A percentile compares a stretch with the other conserved stretches of the same genome.
phyloP scores from a whole-genome alignment of 345 rosid species.

The Ceriops tagal region DNA sequence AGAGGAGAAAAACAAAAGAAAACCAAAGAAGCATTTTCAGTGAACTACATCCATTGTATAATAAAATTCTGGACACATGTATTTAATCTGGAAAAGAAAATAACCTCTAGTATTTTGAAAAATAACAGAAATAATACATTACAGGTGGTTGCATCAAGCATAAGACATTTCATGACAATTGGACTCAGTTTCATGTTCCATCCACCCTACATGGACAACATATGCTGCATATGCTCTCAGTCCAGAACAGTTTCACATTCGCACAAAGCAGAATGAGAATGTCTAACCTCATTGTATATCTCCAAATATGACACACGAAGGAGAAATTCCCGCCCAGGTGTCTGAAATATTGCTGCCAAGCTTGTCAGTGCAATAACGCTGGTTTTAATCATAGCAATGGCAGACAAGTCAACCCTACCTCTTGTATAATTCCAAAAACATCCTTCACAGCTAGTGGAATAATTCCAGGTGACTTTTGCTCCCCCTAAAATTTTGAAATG shows the following conservation, averaged over 20 bases:
- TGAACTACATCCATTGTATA: not conserved
- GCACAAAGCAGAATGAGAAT: not conserved
- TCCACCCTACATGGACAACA: too few species aligned
- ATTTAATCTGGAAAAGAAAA: not conserved
- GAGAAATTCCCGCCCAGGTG: slow-evolving; percentile 86
- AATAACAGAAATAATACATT: too few species aligned
- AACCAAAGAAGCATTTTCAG: not conserved
- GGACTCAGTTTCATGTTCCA: too few species aligned
- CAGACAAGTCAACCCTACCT: slow-evolving; percentile 41
- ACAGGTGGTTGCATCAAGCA: not conserved
- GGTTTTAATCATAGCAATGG: not conserved
- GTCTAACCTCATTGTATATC: slow-evolving; percentile 87
- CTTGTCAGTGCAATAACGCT: slow-evolving; percentile 10
- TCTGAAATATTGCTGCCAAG: slow-evolving; percentile 44
- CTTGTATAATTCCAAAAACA: slow-evolving; percentile 92
- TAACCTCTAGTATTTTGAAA: not conserved
- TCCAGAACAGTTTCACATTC: not conserved
- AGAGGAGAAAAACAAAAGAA: not conserved
- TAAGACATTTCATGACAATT: not conserved
- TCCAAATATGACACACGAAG: slow-evolving; percentile 97
- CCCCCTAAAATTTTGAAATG: slow-evolving; percentile 52
- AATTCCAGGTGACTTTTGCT: slow-evolving; percentile 93
- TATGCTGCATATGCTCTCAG: too few species aligned
- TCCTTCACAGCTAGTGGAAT: slow-evolving; percentile 93
- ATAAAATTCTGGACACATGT: not conserved